A percentile compares a stretch with the other conserved stretches of the same genome.
Conservation (phyloP, 768 basidiomycete genomes). For the Kwoniella sp. region DNA sequence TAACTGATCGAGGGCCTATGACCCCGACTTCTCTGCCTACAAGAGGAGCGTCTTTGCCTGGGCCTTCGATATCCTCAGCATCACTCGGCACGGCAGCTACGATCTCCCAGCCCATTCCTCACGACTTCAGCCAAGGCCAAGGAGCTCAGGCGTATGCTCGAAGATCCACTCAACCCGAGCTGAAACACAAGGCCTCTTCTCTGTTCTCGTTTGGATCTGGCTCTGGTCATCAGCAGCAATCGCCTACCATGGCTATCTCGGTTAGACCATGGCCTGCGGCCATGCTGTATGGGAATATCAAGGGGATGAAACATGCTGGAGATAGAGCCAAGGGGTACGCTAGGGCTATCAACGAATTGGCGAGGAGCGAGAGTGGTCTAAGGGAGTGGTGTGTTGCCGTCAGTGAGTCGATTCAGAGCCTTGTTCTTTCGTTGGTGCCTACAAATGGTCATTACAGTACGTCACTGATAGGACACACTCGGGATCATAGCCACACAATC, state of each 20-base stretch:
- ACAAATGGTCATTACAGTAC: too few species aligned
- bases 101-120: neutral
- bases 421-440: too few species aligned
- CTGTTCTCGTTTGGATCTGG: conserved; percentile 19
- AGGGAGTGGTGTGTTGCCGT: conserved; percentile 45
- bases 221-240: conserved; percentile 5
- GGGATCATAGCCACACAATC: conserved; percentile 1
- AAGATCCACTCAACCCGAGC: conserved; percentile 18
- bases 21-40: conserved; percentile 26
- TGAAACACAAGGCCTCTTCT: conserved; percentile 20
- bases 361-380: conserved; percentile 47
- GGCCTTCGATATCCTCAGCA: neutral
- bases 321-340: conserved; percentile 53
- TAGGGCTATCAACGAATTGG: conserved; percentile 47
- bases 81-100: neutral
- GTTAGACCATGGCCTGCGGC: conserved; percentile 51
- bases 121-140: neutral
- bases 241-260: conserved; percentile 13
- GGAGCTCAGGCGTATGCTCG: neutral
- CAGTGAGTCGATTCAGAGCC: too few species aligned
- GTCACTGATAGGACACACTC: neutral
- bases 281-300: conserved; percentile 52
- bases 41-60: conserved; percentile 22
- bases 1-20: conserved; percentile 16
- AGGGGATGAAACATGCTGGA: conserved; percentile 44